Conservation (phyloP, 495 filamentous ascomycete genomes). For the Usnea hakonensis region DNA sequence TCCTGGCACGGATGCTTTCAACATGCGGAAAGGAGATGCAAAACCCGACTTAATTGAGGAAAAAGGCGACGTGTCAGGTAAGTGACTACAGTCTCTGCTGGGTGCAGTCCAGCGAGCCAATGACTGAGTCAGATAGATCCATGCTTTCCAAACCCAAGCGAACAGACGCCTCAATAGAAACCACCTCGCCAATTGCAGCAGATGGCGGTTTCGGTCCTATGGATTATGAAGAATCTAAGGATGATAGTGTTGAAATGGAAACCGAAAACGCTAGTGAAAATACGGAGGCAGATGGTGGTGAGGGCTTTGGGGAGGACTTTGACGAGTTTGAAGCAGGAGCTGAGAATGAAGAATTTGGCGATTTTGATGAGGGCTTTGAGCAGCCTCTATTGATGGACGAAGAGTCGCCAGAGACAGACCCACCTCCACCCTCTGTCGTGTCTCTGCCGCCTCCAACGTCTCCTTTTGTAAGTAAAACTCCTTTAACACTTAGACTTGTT, state of each 20-base stretch:
- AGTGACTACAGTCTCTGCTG: slow-evolving; percentile 30
- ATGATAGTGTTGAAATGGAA: slow-evolving; percentile 35
- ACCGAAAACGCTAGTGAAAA: slow-evolving; percentile 34
- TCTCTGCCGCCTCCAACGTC: slow-evolving; percentile 33
- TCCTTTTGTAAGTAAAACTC: slow-evolving; percentile 42
- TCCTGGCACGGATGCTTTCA: slow-evolving; percentile 36
- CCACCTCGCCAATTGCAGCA: slow-evolving; percentile 26
- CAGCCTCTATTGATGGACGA: slow-evolving; percentile 39
- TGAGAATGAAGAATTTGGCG: slow-evolving; percentile 67
- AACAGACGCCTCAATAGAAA: slow-evolving; percentile 21
- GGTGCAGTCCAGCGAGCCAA: slow-evolving; percentile 41
- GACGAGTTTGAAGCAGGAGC: slow-evolving; percentile 87
- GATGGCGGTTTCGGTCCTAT: slow-evolving; percentile 33
- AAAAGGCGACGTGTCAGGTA: slow-evolving; percentile 42
- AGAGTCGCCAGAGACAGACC: slow-evolving; percentile 35
- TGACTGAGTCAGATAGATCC: slow-evolving; percentile 50
- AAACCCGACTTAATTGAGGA: slow-evolving; percentile 43
- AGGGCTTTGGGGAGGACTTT: slow-evolving; percentile 79
- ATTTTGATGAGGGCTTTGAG: slow-evolving; percentile 85
- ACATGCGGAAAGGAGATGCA: slow-evolving; percentile 39
- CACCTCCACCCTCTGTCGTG: slow-evolving; percentile 37
- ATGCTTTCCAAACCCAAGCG: slow-evolving; percentile 25
- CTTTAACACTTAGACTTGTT: neutral
- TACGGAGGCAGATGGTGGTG: slow-evolving; percentile 36
- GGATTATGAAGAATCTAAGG: slow-evolving; percentile 36